Base-by-base conservation (phyloP, 2,329 filamentous ascomycete genomes). In the Fusarium sp. region DNA sequence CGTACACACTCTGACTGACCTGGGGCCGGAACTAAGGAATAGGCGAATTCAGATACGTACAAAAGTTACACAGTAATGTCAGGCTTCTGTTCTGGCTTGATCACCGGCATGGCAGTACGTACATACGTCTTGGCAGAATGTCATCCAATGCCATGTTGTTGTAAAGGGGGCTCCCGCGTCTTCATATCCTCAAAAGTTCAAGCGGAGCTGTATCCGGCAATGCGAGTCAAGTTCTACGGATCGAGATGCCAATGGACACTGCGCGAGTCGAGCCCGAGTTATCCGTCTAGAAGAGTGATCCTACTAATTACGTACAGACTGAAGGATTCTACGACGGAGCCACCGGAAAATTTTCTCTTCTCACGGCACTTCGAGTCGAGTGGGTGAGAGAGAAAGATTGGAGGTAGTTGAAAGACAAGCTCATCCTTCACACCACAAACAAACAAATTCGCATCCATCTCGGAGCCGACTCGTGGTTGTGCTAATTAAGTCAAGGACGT, bases 271-370 rank as follows among this genome's bases (percentile, higher is more conserved):
- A 72, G 47, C 44, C 64, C 62, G 62, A 60, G 48, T 55, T 47
- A 69, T 65, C 66, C 66, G 51, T 70, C n/a, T 22, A n/a, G 24
- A 30, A 34, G 17, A 44, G 26, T 47, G 41, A 24, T 20, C 48
- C 45, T 45, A 34, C 48, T 28, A 58, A 71, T 76, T 76, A 77
- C 75, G 73, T 77, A 76, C 48, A 57, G 50, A 41, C 45, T 52
- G 45, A 47, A 44, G 39, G 38, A 34, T 57, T 52, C 38, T 26
- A 54, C 62, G 63, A 67, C 59, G 68, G 59, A 26, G 41, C 28
- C 42, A 30, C 50, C 66, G 62, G 64, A 58, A 56, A 51, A 48
- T 50, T 64, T 50, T 72, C 54, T 41, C 34, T 58, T 41, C 50
- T 45, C n/a, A 56, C 64, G 64, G 66, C 66, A 76, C 54, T 73